phyloP scores from a whole-genome alignment of 805 yeast genomes.

The Metschnikowia bowlesiae region DNA sequence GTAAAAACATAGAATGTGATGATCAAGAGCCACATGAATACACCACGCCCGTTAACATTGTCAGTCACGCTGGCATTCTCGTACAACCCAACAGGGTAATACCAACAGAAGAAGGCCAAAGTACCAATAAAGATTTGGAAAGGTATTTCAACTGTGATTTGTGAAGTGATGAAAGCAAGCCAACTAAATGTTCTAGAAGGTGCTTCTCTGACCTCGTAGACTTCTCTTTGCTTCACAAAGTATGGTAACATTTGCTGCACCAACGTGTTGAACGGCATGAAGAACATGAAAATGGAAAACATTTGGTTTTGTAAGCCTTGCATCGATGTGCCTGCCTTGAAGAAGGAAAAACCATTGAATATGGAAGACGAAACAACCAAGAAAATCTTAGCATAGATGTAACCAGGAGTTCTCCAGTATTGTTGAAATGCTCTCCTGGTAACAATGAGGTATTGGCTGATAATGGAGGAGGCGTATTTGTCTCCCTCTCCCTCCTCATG shows the following conservation, averaged over 20 bases:
- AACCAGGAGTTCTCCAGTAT: constrained; percentile 57
- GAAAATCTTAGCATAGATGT: constrained; percentile 57
- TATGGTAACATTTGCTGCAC: constrained; percentile 41
- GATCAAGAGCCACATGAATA: constrained; percentile 31
- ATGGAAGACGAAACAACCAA: constrained; percentile 52
- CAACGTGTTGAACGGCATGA: constrained; percentile 36
- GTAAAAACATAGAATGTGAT: constrained; percentile 17
- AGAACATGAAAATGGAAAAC: constrained; percentile 46
- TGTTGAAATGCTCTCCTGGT: constrained; percentile 32
- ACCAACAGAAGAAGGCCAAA: constrained; percentile 57
- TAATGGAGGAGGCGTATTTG: constrained; percentile 16
- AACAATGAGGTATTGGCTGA: constrained; percentile 15
- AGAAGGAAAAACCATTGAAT: constrained; percentile 71
- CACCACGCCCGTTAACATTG: constrained; percentile 30
- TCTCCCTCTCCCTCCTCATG: constrained; percentile 21
- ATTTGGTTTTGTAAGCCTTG: constrained; percentile 66
- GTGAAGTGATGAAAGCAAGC: constrained; percentile 38
- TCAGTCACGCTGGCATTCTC: constrained; percentile 13
- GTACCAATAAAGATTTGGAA: constrained; percentile 51
- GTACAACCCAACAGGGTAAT: constrained; percentile 45
- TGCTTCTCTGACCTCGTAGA: constrained; percentile 45
- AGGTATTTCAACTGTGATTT: constrained; percentile 43
- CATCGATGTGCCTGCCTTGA: constrained; percentile 55
- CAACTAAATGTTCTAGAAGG: constrained; percentile 43
- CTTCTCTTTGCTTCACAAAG: constrained; percentile 41